Evolutionary conservation across 2,329 filamentous ascomycete species (phyloP).

Genomic region (Talaromyces sp.): DNA sequence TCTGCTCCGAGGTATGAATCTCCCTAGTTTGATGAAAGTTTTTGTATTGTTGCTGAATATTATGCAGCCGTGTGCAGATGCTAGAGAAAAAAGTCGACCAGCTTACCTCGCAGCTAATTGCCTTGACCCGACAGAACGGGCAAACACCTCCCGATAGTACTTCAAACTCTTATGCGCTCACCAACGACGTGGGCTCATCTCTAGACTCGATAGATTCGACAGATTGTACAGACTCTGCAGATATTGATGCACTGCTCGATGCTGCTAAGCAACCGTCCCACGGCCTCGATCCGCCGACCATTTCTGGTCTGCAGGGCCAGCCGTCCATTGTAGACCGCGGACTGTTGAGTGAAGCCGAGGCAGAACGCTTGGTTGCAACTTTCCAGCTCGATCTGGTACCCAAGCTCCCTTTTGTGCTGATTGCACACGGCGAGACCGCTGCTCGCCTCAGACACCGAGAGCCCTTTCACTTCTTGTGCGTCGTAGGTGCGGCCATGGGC

Average conservation of each 20-base stretch:
- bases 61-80: conserved; percentile 16
- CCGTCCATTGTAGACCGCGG: conserved; percentile 18
- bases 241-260: conserved; percentile 9
- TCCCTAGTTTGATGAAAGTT: neutral
- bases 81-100: conserved; percentile 18
- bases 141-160: conserved; percentile 6
- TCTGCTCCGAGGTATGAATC: conserved; percentile 14
- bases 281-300: conserved; percentile 13
- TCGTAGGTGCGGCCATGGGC: conserved; percentile 16
- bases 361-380: conserved; percentile 13
- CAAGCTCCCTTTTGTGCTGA: conserved; percentile 17
- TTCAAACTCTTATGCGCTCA: neutral
- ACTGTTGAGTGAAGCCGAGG: conserved; percentile 17
- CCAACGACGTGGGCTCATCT: conserved; percentile 1
- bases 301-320: conserved; percentile 15
- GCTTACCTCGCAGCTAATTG: conserved; percentile 15
- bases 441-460: conserved; percentile 8
- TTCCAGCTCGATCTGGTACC: conserved; percentile 14
- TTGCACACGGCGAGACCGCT: conserved; percentile 14
- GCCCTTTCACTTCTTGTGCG: conserved; percentile 17
- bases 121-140: conserved; percentile 13
- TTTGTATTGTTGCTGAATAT: conserved; percentile 4
- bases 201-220: neutral
- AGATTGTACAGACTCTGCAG: neutral
- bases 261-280: conserved; percentile 17